Percentiles rank a stretch among this genome's conserved stretches.
phyloP scores from a whole-genome alignment of 148 eudicot species.

The Beta vulgaris region DNA sequence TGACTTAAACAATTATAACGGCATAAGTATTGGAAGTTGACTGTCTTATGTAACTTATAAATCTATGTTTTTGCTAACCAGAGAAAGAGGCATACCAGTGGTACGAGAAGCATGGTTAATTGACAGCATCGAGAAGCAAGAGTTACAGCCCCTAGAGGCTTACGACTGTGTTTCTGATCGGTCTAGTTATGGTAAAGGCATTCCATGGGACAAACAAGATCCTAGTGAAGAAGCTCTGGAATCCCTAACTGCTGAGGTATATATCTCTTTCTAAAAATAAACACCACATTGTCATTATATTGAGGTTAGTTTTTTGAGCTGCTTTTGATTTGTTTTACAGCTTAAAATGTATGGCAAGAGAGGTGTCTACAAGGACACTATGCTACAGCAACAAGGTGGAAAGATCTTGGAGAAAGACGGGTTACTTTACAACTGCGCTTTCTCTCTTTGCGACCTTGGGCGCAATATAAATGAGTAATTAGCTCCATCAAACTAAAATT shows the following conservation, averaged over 20 bases:
- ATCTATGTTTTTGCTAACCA: conserved; percentile 6
- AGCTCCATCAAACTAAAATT: not conserved
- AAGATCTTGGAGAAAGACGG: conserved; percentile 75
- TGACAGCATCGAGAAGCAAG: conserved; percentile 69
- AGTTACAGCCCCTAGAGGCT: conserved; percentile 55
- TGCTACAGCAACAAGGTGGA: conserved; percentile 70
- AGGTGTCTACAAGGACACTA: conserved; percentile 79
- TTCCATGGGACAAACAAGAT: conserved; percentile 67
- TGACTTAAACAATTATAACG: not conserved
- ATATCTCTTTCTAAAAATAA: too few species aligned
- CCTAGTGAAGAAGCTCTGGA: conserved; percentile 64
- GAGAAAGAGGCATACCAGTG: conserved; percentile 63
- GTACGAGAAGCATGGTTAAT: conserved; percentile 76
- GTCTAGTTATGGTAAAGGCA: conserved; percentile 47
- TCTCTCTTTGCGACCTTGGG: conserved; percentile 54
- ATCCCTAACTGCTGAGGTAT: conserved; percentile 65
- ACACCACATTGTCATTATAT: not conserved
- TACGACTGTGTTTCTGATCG: conserved; percentile 69
- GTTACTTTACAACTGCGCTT: conserved; percentile 66
- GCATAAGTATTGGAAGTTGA: not conserved
- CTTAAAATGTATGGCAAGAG: conserved; percentile 78
- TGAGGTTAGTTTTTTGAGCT: not conserved
- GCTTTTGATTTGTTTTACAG: conserved; percentile 29
- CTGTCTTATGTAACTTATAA: not conserved
- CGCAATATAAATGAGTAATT: conserved; percentile 55